Evolutionary conservation across 1,284 basidiomycete species (phyloP).

Genomic region (Meira miltonrushii): DNA sequence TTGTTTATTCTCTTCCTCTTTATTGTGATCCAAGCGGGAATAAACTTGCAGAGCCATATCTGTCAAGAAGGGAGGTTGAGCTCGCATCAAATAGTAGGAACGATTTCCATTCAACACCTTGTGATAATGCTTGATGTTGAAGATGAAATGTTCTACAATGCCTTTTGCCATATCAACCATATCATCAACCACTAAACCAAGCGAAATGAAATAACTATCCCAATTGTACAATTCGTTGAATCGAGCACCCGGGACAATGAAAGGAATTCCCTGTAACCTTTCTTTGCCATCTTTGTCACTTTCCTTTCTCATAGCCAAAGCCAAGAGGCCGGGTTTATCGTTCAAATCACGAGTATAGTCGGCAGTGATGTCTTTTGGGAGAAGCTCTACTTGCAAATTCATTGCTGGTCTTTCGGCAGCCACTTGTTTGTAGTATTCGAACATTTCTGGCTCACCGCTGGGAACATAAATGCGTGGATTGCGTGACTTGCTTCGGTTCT

Average conservation of each 20-base stretch:
- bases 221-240: conserved; percentile 79
- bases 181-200: conserved; percentile 90
- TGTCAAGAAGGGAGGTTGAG: conserved; percentile 96
- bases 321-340: conserved; percentile 84
- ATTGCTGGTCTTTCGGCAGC: conserved; percentile 61
- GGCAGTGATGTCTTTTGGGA: conserved; percentile 84
- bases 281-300: conserved; percentile 57
- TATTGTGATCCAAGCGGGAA: conserved; percentile 82
- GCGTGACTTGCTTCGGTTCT: conserved; percentile 58
- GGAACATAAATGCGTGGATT: conserved; percentile 87
- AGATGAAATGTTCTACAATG: conserved; percentile 97
- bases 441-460: conserved; percentile 83
- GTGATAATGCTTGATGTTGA: conserved; percentile 95
- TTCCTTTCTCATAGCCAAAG: conserved; percentile 84
- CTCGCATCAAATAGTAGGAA: conserved; percentile 74
- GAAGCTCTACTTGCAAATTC: conserved; percentile 80
- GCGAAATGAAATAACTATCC: conserved; percentile 73
- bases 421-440: conserved; percentile 73
- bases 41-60: conserved; percentile 98
- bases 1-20: conserved; percentile 70
- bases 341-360: conserved; percentile 87
- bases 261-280: conserved; percentile 79
- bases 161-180: conserved; percentile 88
- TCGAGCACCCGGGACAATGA: conserved; percentile 92
- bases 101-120: conserved; percentile 59